phyloP scores from a whole-genome alignment of 495 filamentous ascomycete genomes.

The Glutinoglossum americanum region DNA sequence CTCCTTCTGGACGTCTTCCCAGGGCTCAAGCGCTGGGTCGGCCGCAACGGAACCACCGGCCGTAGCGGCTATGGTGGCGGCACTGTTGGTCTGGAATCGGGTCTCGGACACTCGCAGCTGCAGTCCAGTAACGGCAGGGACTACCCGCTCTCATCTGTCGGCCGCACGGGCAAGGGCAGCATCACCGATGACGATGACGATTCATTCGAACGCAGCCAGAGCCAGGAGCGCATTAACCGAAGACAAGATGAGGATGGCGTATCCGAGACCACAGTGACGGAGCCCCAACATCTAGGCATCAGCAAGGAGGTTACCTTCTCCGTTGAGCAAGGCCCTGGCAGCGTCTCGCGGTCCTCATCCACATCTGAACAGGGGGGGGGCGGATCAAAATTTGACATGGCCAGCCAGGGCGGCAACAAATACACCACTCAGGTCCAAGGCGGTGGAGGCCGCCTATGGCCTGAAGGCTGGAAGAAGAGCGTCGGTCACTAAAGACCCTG shows the following conservation, averaged over 20 bases:
- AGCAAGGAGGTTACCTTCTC: neutral
- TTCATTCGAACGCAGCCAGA: neutral
- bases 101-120: neutral
- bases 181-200: neutral
- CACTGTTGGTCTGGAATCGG: neutral
- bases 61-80: neutral
- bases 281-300: neutral
- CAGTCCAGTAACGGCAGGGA: neutral
- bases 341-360: neutral
- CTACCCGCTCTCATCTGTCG: neutral
- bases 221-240: neutral
- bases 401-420: neutral
- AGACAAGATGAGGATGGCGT: neutral
- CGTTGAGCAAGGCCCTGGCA: neutral
- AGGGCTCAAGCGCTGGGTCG: conserved; percentile 10
- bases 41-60: neutral
- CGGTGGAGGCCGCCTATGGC: neutral
- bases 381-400: neutral
- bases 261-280: neutral
- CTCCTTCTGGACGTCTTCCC: conserved; percentile 21
- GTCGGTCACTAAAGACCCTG: neutral
- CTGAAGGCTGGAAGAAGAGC: neutral
- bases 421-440: neutral
- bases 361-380: neutral
- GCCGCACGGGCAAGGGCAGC: neutral